Evolutionary conservation across 2,329 filamentous ascomycete species (phyloP).

Genomic region (Penicillium digitatum): DNA sequence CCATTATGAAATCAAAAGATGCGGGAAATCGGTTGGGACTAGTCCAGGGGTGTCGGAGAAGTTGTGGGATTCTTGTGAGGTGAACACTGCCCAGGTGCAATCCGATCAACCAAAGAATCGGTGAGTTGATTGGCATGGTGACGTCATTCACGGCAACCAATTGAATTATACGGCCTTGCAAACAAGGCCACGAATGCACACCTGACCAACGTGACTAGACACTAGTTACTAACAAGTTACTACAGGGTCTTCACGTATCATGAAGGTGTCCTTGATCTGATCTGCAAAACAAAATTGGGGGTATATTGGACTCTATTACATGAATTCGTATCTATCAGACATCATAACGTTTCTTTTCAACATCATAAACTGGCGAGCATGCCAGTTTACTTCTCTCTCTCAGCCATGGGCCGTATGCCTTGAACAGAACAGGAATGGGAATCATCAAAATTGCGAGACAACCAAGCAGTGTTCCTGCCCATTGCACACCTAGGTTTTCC

Average conservation of each 20-base stretch:
- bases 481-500: constrained; percentile 7
- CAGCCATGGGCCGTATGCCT: constrained; percentile 9
- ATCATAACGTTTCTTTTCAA: constrained; percentile 8
- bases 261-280: not conserved
- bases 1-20: not conserved
- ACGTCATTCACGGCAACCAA: not conserved
- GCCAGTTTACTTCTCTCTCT: constrained; percentile 3
- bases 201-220: too few relatives aligned
- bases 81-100: not conserved
- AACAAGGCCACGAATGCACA: not conserved
- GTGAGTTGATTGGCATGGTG: not conserved
- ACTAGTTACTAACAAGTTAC: not conserved
- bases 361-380: constrained; percentile 6
- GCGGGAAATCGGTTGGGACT: not conserved
- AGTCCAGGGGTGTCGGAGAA: not conserved
- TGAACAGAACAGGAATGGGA: constrained; percentile 8
- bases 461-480: constrained; percentile 8
- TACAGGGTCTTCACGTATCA: not conserved
- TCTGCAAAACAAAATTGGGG: not conserved
- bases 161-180: too few relatives aligned
- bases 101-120: not conserved
- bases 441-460: constrained; percentile 7
- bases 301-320: not conserved
- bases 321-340: constrained; percentile 1
- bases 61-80: not conserved